Conservation (phyloP, 2,329 filamentous ascomycete genomes). For the Diaporthe australafricana region DNA sequence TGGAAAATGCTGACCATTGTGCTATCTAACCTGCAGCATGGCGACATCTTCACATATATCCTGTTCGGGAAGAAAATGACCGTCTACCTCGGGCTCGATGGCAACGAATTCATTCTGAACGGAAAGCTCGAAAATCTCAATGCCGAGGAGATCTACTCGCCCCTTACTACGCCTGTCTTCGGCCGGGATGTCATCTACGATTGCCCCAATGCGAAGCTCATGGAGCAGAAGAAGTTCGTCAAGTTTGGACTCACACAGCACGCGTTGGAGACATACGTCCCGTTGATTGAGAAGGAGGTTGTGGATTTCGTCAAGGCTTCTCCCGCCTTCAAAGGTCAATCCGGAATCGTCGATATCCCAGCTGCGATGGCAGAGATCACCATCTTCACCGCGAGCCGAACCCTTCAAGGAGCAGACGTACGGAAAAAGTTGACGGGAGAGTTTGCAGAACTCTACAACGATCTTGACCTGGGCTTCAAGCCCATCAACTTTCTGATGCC, state of each 20-base stretch:
- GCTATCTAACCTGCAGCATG: constrained; percentile 66
- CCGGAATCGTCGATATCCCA: constrained; percentile 78
- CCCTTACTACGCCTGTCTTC: constrained; percentile 79
- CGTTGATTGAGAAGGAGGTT: constrained; percentile 81
- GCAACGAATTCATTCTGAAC: constrained; percentile 93
- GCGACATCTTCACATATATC: constrained; percentile 90
- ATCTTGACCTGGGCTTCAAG: constrained; percentile 90
- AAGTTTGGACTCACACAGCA: constrained; percentile 83
- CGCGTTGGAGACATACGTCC: constrained; percentile 80
- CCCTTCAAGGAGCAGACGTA: constrained; percentile 86
- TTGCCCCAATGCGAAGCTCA: constrained; percentile 89
- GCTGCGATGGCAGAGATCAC: constrained; percentile 87
- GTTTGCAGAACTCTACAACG: constrained; percentile 84
- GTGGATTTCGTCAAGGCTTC: constrained; percentile 77
- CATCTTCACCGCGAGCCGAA: constrained; percentile 89
- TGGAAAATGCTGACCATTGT: neutral
- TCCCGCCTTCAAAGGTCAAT: constrained; percentile 73
- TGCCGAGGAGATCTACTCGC: constrained; percentile 90
- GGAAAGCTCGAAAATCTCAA: constrained; percentile 91
- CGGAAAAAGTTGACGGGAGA: constrained; percentile 81
- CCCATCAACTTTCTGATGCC: constrained; percentile 92
- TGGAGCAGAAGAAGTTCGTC: constrained; percentile 97
- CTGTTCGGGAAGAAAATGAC: constrained; percentile 91
- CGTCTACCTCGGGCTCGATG: constrained; percentile 82
- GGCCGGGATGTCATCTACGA: constrained; percentile 91